Conservation (phyloP, 2,329 filamentous ascomycete genomes). For the Metarhizium brunneum region DNA sequence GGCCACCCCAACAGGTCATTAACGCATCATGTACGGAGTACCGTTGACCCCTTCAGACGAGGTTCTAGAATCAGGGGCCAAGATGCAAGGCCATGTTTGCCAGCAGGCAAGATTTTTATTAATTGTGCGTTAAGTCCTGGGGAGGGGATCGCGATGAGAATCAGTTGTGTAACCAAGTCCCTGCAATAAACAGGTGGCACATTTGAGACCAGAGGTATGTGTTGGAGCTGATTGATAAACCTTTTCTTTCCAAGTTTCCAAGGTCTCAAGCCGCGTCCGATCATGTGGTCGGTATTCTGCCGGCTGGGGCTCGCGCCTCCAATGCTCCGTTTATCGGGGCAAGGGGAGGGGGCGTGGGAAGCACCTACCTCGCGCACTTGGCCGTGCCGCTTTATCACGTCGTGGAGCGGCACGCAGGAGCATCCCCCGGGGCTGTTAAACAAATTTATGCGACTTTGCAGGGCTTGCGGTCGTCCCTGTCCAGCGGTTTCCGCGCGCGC, state of each 20-base stretch:
- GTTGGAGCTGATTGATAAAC: neutral
- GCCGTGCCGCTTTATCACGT: too few species aligned
- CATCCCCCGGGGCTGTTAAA: neutral
- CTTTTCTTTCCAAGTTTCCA: neutral
- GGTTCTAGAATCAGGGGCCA: neutral
- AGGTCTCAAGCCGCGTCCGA: neutral
- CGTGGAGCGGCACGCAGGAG: too few species aligned
- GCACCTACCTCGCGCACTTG: too few species aligned
- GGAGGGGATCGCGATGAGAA: neutral
- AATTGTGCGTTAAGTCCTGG: too few species aligned
- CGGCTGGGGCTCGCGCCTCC: neutral
- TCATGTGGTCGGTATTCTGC: neutral
- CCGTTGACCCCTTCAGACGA: neutral
- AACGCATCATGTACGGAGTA: neutral
- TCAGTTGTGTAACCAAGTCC: neutral
- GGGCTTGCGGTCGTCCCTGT: too few species aligned
- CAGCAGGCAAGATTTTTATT: neutral
- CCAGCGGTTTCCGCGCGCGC: neutral
- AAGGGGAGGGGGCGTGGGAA: too few species aligned
- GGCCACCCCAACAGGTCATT: too few species aligned
- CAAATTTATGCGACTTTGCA: too few species aligned
- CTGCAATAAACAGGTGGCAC: too few species aligned
- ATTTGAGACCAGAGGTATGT: neutral
- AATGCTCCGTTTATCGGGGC: neutral
- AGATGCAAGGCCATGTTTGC: neutral